Evolutionary conservation across 345 rosid genomes (phyloP).

Genomic region (Euclidium syriacum): DNA sequence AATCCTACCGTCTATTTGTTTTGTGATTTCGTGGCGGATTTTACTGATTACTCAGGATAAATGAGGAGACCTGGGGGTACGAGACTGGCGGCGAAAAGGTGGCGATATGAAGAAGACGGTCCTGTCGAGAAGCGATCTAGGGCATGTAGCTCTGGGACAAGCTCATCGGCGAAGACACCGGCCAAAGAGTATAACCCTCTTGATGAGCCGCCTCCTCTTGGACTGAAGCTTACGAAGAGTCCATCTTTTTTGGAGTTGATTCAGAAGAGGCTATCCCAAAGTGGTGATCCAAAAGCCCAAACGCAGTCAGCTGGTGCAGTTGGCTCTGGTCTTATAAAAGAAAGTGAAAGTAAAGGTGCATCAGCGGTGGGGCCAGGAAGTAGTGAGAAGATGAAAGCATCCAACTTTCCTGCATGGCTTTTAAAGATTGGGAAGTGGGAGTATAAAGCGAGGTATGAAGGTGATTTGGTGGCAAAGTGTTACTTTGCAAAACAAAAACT

Average conservation of each 20-base stretch:
- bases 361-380: constrained; percentile 12
- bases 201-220: constrained; percentile 94
- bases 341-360: constrained; percentile 33
- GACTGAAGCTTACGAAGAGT: constrained; percentile 84
- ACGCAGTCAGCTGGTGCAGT: constrained; percentile 20
- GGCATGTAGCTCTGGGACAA: constrained; percentile 58
- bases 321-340: constrained; percentile 43
- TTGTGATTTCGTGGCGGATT: not conserved
- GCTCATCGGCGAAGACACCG: constrained; percentile 46
- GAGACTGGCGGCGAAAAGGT: constrained; percentile 43
- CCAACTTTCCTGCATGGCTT: constrained; percentile 82
- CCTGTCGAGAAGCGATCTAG: constrained; percentile 72
- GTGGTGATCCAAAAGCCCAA: constrained; percentile 29
- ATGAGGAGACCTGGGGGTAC: constrained; percentile 63
- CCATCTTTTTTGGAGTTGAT: constrained; percentile 92
- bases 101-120: constrained; percentile 52
- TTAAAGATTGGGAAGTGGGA: constrained; percentile 90
- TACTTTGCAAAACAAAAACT: constrained; percentile 98
- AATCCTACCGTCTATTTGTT: not conserved
- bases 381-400: constrained; percentile 89
- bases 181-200: constrained; percentile 76
- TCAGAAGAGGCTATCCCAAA: constrained; percentile 82
- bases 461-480: constrained; percentile 99
- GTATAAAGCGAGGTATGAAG: constrained; percentile 96
- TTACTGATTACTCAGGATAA: not conserved